phyloP scores from a whole-genome alignment of 2,329 filamentous ascomycete genomes.

The Fusarium temperatum region DNA sequence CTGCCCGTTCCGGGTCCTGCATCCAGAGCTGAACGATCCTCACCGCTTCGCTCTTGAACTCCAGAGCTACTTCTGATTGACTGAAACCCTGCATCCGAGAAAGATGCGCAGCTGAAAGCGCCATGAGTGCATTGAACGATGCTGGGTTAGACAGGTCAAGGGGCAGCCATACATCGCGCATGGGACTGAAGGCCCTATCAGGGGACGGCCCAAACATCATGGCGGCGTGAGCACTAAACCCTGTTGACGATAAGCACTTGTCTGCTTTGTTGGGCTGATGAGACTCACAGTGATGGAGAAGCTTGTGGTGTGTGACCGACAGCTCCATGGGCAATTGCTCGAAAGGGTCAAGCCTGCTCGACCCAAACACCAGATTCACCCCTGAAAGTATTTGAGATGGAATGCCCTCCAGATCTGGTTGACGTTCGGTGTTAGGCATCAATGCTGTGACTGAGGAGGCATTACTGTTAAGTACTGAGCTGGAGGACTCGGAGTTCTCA shows the following conservation, averaged over 20 bases:
- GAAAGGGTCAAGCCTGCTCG: constrained; percentile 2
- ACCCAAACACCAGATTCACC: not conserved
- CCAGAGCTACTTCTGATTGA: constrained; percentile 39
- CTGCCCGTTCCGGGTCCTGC: constrained; percentile 38
- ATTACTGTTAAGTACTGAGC: not conserved
- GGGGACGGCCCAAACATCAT: constrained; percentile 41
- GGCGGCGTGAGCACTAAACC: constrained; percentile 34
- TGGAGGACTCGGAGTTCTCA: not conserved
- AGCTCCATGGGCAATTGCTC: not conserved
- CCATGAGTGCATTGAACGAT: constrained; percentile 53
- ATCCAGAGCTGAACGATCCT: constrained; percentile 48
- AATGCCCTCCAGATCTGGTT: not conserved
- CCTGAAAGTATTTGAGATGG: constrained; percentile 1
- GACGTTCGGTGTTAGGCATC: not conserved
- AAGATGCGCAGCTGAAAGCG: constrained; percentile 52
- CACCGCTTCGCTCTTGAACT: constrained; percentile 49
- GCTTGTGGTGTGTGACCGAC: not conserved
- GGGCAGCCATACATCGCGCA: constrained; percentile 52
- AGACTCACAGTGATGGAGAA: constrained; percentile 4
- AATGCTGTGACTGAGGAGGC: not conserved
- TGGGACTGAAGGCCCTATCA: constrained; percentile 48
- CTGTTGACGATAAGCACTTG: not conserved
- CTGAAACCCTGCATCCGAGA: constrained; percentile 45
- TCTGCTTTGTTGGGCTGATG: not conserved
- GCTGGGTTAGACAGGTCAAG: constrained; percentile 52